Base-by-base conservation (phyloP, 1,284 basidiomycete genomes). In the Phellinidium pouzarii region DNA sequence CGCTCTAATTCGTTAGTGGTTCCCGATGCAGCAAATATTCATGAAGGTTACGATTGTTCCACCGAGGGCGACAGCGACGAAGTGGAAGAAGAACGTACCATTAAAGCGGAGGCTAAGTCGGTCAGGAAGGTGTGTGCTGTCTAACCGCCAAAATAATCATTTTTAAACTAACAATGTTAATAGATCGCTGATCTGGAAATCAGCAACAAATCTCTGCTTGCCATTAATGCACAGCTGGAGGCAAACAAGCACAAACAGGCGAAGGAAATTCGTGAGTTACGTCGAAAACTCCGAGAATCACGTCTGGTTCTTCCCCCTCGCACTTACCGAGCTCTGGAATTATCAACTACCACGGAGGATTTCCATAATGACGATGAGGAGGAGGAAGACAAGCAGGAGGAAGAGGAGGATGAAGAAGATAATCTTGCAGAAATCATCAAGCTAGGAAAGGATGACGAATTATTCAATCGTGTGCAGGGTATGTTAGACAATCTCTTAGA, bases 171-270 rank as follows among this genome's bases (percentile, higher is more conserved):
- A 19, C 12, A 5, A 48, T 27, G 3, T 26, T 9, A 31, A 19
- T 59, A 91, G 88, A 91, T 91, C 56, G 87, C 82, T 12, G 87
- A 91, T 67, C 70, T 91, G 17, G 86, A 91, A 67, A 91, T 91
- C 60, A 85, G 86, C 8, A 91, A 88, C 64, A 76, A 78, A 37
- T 91, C 88, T 4, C 72, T 91, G 20, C 71, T 91, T 43, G 78
- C 80, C 2, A 89, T 91, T 66, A 91, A 91, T 60, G 70, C 80
- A 1, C 76, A 81, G 29, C 71, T 91, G 6, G 87, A 91, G 65
- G 76, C 80, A 31, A 79, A 79, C 44, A 88, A 87, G 65, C 77
- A 84, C 59, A 74, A 74, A n/a, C 87, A 91, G 62, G 82, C 84
- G 5, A 85, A 82, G 62, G 88, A 91, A 65, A 89, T 91, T 44